Base-by-base conservation (phyloP, 2,329 filamentous ascomycete species). In the Fusarium vanettenii region DNA sequence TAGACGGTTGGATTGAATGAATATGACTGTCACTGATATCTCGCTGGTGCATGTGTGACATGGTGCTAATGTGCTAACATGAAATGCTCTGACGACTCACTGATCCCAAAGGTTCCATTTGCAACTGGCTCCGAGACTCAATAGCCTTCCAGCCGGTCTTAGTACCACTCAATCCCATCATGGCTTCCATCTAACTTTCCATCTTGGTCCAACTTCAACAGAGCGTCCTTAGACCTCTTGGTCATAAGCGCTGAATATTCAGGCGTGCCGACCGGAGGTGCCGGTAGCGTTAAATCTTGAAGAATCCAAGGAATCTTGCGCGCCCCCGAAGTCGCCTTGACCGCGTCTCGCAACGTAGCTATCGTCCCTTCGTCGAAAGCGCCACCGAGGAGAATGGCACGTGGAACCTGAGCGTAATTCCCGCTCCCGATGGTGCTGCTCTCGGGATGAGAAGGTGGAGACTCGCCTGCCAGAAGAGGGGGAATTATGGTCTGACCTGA, bases 131-230 rank as follows among this genome's bases (percentile, higher is more conserved):
- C 13, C 6, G 20, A 22, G 20, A 11, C 3, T 14, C n/a, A 22
- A 22, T 14, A 14, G 20, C 14, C 33, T 16, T 16, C 13, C 33
- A 37, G 7, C 14, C 35, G 16, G 7, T 37, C 10, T 48, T 60
- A 73, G 22, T 75, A 75, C 72, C 72, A 73, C 37, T 70, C 72
- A 10, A 73, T 27, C 0, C 14, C 66, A n/a, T 67, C 56, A 25
- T 64, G 35, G 3, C 6, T 22, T 13, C 72, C 66, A 33, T 74
- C 37, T 11, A 73, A 18, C 14, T 75, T 71, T 10, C 52, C 55
- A 2, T 64, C 29, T 20, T 52, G 41, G 6, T 71, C 41, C 18
- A 68, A 57, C 35, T 27, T 33, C 7, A 70, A n/a, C 4, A 75
- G 16, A 5, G 72, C 66, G 2, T 75, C 66, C 25, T 73, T 75